Conservation (phyloP, 805 yeast species). For the Candida stauntonica region DNA sequence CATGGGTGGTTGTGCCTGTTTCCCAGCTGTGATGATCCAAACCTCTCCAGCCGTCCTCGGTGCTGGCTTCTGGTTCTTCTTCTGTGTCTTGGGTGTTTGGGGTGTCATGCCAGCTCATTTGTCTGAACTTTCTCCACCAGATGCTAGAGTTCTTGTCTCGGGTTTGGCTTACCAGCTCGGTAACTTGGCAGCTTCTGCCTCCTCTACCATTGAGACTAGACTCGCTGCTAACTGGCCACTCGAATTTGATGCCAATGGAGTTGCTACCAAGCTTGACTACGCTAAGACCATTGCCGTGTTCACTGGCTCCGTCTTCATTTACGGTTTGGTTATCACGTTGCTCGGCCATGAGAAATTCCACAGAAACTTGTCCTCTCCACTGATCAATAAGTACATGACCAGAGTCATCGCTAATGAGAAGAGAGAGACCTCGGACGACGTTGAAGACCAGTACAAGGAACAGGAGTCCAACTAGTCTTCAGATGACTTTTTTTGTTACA, state of each 20-base stretch:
- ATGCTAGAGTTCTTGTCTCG: conserved; percentile 54
- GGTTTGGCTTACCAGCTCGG: conserved; percentile 69
- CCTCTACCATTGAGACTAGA: conserved; percentile 66
- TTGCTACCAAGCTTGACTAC: conserved; percentile 38
- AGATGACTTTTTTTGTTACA: no score
- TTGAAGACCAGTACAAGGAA: background rate
- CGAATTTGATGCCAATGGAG: conserved; percentile 28
- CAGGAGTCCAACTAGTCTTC: background rate
- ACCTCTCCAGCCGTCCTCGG: conserved; percentile 40
- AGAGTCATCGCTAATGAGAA: conserved; percentile 16
- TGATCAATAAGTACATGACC: conserved; percentile 28
- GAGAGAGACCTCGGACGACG: background rate
- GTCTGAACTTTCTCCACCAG: conserved; percentile 64
- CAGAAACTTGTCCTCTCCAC: conserved; percentile 30
- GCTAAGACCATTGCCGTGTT: conserved; percentile 68
- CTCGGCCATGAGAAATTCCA: conserved; percentile 55
- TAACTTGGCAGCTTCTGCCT: conserved; percentile 66
- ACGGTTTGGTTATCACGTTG: conserved; percentile 40
- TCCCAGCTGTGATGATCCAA: conserved; percentile 49
- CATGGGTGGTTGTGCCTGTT: conserved; percentile 54
- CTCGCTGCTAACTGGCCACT: conserved; percentile 59
- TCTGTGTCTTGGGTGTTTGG: conserved; percentile 69
- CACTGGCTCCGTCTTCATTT: conserved; percentile 64
- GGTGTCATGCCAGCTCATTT: conserved; percentile 66
- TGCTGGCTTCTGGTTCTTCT: conserved; percentile 62